These are phyloP conservation scores for Clavaria fumosa DNA, from an alignment of 768 basidiomycete species.

Conservation along the genomic window DNA sequence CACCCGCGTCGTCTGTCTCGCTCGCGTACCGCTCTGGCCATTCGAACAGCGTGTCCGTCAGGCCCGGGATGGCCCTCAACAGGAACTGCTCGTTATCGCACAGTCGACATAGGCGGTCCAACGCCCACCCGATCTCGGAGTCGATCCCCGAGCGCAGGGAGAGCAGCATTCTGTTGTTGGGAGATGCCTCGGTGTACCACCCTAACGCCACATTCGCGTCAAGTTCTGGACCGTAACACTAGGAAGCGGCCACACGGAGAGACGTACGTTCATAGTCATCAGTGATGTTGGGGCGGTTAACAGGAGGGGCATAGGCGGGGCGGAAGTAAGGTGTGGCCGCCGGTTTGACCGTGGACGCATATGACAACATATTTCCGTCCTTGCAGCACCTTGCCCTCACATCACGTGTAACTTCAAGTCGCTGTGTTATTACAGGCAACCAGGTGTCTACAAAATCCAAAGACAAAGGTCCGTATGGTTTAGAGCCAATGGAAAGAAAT, in stretches of 20 bases:
- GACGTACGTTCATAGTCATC: constrained; percentile 68
- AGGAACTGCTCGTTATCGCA: constrained; percentile 66
- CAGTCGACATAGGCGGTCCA: constrained; percentile 73
- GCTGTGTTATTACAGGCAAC: too few species aligned
- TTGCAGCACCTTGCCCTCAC: too few species aligned
- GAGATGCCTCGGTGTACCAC: constrained; percentile 71
- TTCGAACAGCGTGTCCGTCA: constrained; percentile 72
- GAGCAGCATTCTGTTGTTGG: constrained; percentile 83
- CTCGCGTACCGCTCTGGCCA: constrained; percentile 77
- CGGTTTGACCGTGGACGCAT: constrained; percentile 16
- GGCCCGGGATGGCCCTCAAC: constrained; percentile 56
- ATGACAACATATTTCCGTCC: too few species aligned
- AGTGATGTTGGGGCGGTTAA: constrained; percentile 32
- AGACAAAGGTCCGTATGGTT: too few species aligned
- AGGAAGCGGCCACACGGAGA: constrained; percentile 1
- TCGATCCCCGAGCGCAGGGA: constrained; percentile 73
- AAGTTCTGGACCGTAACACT: constrained; percentile 7
- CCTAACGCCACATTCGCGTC: constrained; percentile 20
- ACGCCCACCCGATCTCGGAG: constrained; percentile 76
- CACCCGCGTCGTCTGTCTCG: constrained; percentile 36
- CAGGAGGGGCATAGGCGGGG: constrained; percentile 13
- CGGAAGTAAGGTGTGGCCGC: constrained; percentile 19
- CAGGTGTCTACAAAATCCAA: too few species aligned
- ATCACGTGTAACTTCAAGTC: too few species aligned
- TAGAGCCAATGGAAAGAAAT: too few species aligned